Evolutionary conservation across 352 stramenopile genomes (phyloP), one percentile per base, ranked within the genome.

Genomic region (Phytophthora lateralis): DNA sequence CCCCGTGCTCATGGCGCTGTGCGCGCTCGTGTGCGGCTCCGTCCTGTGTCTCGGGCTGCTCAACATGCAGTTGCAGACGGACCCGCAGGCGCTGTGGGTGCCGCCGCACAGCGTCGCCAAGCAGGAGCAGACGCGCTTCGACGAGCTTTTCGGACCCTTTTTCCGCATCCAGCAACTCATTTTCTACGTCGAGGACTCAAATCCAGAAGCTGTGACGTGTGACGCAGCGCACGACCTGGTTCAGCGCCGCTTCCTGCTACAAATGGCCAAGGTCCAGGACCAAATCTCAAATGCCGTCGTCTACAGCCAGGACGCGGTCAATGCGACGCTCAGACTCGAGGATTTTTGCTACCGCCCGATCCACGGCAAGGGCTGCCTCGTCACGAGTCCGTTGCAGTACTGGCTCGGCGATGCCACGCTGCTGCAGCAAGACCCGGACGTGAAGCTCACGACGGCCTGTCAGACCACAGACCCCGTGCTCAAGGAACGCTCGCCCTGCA

Each of bases 151-250:
- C 63, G 75, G 78, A 20, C 82, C 87, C 37, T 96, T 96, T 73
- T 96, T 92, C 69, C 85, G 87, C 72, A 73, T 96, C 52, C 59
- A 96, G 60, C 87, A 96, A 56, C 73, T 96, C 65, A 92, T 96
- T 56, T 94, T 96, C 55, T 91, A 89, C 71, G 70, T 78, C 1
- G 71, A 78, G 12, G 51, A 71, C 32, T 17, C 60, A 64, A 46
- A 39, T 32, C 32, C 54, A 14, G 29, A 49, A 7, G 18, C 42
- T 56, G 49, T 38, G 39, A 66, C 53, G 7, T 71, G 61, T 61
- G 67, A 75, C 26, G 53, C 44, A 9, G 58, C 68, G 10, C 54
- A 72, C 24, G 84, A 92, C 58, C 59, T 94, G 15, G 80, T 96
- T 26, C 68, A 87, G 54, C 73, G 76, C 15, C 69, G 73, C 24